These are phyloP conservation scores for Cicer bijugum DNA, from an alignment of 306 rosid genomes.

Conservation along the genomic window DNA sequence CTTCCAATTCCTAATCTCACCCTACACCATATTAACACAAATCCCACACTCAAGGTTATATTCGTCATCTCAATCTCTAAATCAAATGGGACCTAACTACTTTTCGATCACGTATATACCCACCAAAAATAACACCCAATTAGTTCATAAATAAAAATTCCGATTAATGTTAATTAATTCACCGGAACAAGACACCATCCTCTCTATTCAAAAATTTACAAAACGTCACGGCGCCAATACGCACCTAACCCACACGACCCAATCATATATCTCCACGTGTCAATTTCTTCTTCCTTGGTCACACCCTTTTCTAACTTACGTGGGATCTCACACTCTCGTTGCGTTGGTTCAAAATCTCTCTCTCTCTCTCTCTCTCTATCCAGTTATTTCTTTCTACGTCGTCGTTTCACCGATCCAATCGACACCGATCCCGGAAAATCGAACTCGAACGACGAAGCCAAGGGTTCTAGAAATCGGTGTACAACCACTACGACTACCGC, in stretches of 20 bases:
- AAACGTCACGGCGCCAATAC: conserved; percentile 58
- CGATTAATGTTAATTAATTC: conserved; percentile 14
- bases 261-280: conserved; percentile 50
- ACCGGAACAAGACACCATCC: conserved; percentile 27
- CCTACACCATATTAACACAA: background rate
- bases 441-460: conserved; percentile 5
- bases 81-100: conserved; percentile 27
- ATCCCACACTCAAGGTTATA: background rate
- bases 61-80: conserved; percentile 30
- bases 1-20: conserved; percentile 40
- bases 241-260: conserved; percentile 42
- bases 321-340: conserved; percentile 57
- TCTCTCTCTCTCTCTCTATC: conserved; percentile 22
- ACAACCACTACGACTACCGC: conserved; percentile 7
- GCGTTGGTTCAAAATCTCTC: conserved; percentile 41
- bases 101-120: conserved; percentile 3
- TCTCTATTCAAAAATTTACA: conserved; percentile 40
- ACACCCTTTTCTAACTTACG: conserved; percentile 53
- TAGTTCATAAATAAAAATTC: background rate
- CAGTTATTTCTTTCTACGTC: conserved; percentile 43
- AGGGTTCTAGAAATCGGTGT: conserved; percentile 7
- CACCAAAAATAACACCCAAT: background rate
- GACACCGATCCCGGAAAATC: conserved; percentile 43
- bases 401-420: conserved; percentile 52
- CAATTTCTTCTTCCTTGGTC: conserved; percentile 41